Percentiles rank a stretch among this genome's conserved stretches.
Conservation (phyloP, 2,329 filamentous ascomycete genomes). For the Fusarium sarcochroum region DNA sequence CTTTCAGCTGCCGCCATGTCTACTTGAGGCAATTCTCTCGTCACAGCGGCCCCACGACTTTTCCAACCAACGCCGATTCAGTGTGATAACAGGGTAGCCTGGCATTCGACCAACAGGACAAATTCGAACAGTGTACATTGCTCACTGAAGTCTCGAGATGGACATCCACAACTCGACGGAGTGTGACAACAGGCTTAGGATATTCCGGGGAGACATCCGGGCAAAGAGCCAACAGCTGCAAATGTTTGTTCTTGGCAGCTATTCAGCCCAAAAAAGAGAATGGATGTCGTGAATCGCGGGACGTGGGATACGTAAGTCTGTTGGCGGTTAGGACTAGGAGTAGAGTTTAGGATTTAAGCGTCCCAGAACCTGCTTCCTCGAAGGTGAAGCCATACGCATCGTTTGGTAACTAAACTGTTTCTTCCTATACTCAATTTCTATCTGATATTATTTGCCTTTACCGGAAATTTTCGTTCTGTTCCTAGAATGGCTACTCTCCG, state of each 20-base stretch:
- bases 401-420: not conserved
- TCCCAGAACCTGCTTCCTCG: not conserved
- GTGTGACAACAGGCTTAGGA: conserved; percentile 27
- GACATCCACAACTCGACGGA: conserved; percentile 24
- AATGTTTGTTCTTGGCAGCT: conserved; percentile 9
- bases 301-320: conserved; percentile 20
- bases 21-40: conserved; percentile 23
- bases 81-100: conserved; percentile 9
- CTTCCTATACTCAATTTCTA: not conserved
- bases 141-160: not conserved
- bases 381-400: conserved; percentile 11
- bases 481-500: conserved; percentile 29
- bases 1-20: conserved; percentile 29
- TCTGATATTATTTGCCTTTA: conserved; percentile 3
- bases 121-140: conserved; percentile 23
- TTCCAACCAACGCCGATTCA: conserved; percentile 2
- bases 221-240: conserved; percentile 4
- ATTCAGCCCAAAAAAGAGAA: not conserved
- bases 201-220: conserved; percentile 33
- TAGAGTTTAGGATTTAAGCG: conserved; percentile 33
- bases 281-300: conserved; percentile 10
- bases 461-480: not conserved
- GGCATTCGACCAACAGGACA: conserved; percentile 7
- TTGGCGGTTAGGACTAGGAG: conserved; percentile 11
- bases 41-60: conserved; percentile 32